Evolutionary conservation across 495 filamentous ascomycete species (phyloP), one percentile per base, ranked within the genome.

Genomic region (Chlorociboria aeruginascens): DNA sequence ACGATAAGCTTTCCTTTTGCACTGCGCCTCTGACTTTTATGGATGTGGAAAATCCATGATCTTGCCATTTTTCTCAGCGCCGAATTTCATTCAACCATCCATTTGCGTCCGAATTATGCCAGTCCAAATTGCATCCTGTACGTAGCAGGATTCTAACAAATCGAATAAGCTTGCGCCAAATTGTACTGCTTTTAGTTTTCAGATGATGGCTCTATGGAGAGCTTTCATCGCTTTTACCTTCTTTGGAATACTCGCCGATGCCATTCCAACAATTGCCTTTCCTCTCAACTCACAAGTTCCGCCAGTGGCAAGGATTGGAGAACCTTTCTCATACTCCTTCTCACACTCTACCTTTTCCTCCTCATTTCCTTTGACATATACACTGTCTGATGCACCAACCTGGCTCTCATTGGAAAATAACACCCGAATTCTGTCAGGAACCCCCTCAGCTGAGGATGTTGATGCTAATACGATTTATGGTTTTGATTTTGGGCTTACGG

Each of bases 271-370:
- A 56, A 64, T 77, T 41, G 70, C 72, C 16, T 78, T 82, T 51
- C 81, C 81, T 9, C 68, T 86, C 50, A 85, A 85, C 58, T 68
- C 81, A 28, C 83, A 88, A 62, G 68, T 85, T 9, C 83, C 81
- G 34, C 78, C 77, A n/a, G 77, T 86, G 51, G 83, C 81, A 9
- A 73, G 78, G 46, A 67, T 78, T 9, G 69, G 66, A 16, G 55
- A 79, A 54, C 63, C 65, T 3, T 86, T 78, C 55, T 63, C 56
- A 42, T 87, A 85, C 60, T 64, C 68, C 33, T 80, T 86, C 59
- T 73, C 81, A 3, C 60, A 63, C 32, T 74, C 76, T 39, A 85
- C 81, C 2, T 86, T 86, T 59, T 60, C 68, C 31, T 72, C 74
- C 34, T 61, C 66, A 35, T 58, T 67, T 31, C 56, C 69, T 31